phyloP scores from a whole-genome alignment of 257 asterid species.

The Capsicum chinense region DNA sequence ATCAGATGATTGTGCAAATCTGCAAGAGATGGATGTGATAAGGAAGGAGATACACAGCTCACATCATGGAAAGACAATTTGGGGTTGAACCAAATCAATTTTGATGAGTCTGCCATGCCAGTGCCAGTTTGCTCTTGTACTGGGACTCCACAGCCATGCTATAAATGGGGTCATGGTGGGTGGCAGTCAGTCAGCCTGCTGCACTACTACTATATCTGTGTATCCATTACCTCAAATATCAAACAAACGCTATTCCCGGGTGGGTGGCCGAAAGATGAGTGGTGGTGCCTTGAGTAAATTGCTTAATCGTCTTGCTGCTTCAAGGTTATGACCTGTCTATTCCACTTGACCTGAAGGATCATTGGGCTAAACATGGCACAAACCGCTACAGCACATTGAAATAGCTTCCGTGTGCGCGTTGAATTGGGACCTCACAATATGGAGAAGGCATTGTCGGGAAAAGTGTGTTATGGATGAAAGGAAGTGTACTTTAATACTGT shows the following conservation, averaged over 20 bases:
- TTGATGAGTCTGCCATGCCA: conserved; percentile 88
- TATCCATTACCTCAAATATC: conserved; percentile 88
- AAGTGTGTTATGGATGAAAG: conserved; percentile 28
- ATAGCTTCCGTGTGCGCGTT: conserved; percentile 39
- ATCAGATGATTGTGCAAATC: conserved; percentile 51
- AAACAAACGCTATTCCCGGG: conserved; percentile 74
- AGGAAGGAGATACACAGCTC: conserved; percentile 57
- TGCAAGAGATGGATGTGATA: conserved; percentile 56
- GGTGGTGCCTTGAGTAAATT: conserved; percentile 79
- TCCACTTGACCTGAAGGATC: conserved; percentile 84
- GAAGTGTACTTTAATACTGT: conserved; percentile 16
- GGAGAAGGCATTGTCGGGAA: neutral
- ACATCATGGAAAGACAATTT: conserved; percentile 76
- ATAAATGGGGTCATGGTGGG: conserved; percentile 93
- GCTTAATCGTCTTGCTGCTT: conserved; percentile 74
- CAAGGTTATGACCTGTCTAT: conserved; percentile 74
- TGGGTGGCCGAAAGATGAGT: conserved; percentile 92
- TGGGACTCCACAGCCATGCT: conserved; percentile 91
- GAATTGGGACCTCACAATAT: conserved; percentile 20
- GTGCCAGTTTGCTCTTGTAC: conserved; percentile 92
- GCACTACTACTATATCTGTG: conserved; percentile 83
- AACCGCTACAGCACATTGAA: conserved; percentile 82
- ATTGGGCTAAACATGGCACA: conserved; percentile 93
- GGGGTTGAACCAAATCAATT: conserved; percentile 75
- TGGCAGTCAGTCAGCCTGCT: conserved; percentile 88